These are phyloP conservation scores for Tilletia horrida DNA, from an alignment of 1,284 basidiomycete genomes.

Conservation along the genomic window DNA sequence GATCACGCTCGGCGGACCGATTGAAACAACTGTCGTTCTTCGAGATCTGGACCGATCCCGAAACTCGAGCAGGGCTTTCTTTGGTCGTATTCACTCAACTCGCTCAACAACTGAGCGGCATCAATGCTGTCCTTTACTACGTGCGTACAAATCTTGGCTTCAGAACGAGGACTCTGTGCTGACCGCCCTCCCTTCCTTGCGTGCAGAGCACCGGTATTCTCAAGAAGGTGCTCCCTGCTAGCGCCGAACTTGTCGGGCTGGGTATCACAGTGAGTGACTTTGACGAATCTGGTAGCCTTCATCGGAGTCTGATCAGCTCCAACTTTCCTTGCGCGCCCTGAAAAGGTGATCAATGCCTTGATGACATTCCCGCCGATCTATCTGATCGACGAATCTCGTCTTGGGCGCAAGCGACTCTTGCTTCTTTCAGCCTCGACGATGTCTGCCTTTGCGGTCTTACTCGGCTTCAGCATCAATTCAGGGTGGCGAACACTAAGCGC, in stretches of 20 bases:
- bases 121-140: conserved; percentile 24
- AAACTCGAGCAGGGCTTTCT: conserved; percentile 30
- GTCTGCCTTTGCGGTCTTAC: conserved; percentile 65
- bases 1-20: not conserved
- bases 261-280: conserved; percentile 35
- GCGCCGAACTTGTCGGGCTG: conserved; percentile 39
- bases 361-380: conserved; percentile 79
- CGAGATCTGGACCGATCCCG: conserved; percentile 27
- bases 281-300: not conserved
- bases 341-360: conserved; percentile 62
- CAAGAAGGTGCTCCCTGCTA: conserved; percentile 33
- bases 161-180: not conserved
- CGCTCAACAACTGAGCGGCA: conserved; percentile 49
- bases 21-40: conserved; percentile 6
- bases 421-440: conserved; percentile 61
- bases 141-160: not conserved
- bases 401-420: conserved; percentile 57
- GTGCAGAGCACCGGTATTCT: conserved; percentile 45
- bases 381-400: conserved; percentile 65
- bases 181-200: not conserved
- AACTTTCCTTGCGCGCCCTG: too few relatives aligned
- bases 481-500: conserved; percentile 62
- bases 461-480: conserved; percentile 69
- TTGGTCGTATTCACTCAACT: conserved; percentile 46
- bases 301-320: too few relatives aligned